Evolutionary conservation across 2,329 filamentous ascomycete species (phyloP), one percentile per base, ranked within the genome.

Genomic region (Pseudocercospora crystallina): DNA sequence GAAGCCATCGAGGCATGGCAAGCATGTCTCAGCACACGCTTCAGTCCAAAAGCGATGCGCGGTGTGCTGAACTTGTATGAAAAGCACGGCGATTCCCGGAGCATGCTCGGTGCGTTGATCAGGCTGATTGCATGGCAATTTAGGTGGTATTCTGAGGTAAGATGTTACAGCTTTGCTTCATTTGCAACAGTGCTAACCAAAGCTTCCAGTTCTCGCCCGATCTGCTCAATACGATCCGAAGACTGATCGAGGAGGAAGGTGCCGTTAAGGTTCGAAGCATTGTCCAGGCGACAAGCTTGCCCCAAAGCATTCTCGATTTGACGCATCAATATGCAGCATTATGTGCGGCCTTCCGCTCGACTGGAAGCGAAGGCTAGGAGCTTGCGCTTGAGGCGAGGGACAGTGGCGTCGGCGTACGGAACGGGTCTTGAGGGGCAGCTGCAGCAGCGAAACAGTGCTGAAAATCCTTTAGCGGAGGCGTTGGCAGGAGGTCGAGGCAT

Each of bases 261-360:
- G 92, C 92, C 1, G 89, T 99, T 70, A 99, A 99, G 74, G 88
- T 99, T 47, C 83, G 94, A 66, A 96, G 90, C 70, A 96, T 99
- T 66, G 90, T 99, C 47, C 94, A 99, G 72, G 90, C 92, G 1
- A 97, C 92, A 2, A 96, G 88, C 69, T 75, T 99, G 56, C 91
- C 92, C 9, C 94, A 97, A 72, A 85, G 88, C 53, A 91, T 99
- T 34, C 80, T 97, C 47, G 92, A 97, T 68, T 76, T 99, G 53
- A 97, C 94, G 20, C 92, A 99, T 71, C 89, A 96, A 68, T 99
- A 99, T 68, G 94, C 92, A 14, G 89, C 90, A 49, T 77, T 99
- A 32, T 99, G 94, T 69, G 91, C 92, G 14, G 90, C 90, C 0
- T 99, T 99, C 75, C 84, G 90, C 64, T 97, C 91, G 80, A 95